Evolutionary conservation across 2,329 filamentous ascomycete species (phyloP).

Genomic region (Diaporthe vaccinii): DNA sequence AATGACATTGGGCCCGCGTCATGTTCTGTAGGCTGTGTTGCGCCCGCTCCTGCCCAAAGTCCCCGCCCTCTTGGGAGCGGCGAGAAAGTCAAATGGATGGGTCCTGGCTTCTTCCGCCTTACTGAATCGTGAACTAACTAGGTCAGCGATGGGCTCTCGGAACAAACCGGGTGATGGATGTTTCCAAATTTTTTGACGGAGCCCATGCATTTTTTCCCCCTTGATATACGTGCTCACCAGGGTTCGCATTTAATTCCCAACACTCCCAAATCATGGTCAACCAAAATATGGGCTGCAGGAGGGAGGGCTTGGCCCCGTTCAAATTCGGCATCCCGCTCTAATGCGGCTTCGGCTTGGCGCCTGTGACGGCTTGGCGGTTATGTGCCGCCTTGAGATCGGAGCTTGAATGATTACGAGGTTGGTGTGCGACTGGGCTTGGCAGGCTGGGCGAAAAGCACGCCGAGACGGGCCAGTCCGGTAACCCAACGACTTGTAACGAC

Average conservation of each 20-base stretch:
- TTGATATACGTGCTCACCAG: not conserved
- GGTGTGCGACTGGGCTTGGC: conserved; percentile 14
- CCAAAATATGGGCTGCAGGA: not conserved
- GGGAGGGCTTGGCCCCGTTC: not conserved
- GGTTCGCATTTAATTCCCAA: conserved; percentile 1
- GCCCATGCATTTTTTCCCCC: not conserved
- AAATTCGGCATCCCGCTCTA: not conserved
- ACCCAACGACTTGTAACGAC: conserved; percentile 19
- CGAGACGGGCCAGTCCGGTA: conserved; percentile 31
- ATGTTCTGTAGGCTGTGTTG: conserved; percentile 1
- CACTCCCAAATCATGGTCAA: not conserved
- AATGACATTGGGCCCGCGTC: conserved; percentile 19
- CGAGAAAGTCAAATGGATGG: conserved; percentile 23
- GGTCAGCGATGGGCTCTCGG: not conserved
- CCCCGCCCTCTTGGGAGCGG: not conserved
- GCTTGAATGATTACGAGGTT: conserved; percentile 2
- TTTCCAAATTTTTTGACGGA: not conserved
- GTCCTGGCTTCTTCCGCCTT: conserved; percentile 12
- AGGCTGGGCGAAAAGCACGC: conserved; percentile 22
- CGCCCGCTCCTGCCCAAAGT: not conserved
- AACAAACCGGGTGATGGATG: not conserved
- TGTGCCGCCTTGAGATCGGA: conserved; percentile 10
- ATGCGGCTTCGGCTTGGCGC: conserved; percentile 15
- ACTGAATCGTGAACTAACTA: conserved; percentile 3
- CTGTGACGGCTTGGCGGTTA: conserved; percentile 21